A percentile compares a stretch with the other conserved stretches of the same genome.
phyloP scores from a whole-genome alignment of 2,329 filamentous ascomycete genomes.

The Arthrobotrys iridis region DNA sequence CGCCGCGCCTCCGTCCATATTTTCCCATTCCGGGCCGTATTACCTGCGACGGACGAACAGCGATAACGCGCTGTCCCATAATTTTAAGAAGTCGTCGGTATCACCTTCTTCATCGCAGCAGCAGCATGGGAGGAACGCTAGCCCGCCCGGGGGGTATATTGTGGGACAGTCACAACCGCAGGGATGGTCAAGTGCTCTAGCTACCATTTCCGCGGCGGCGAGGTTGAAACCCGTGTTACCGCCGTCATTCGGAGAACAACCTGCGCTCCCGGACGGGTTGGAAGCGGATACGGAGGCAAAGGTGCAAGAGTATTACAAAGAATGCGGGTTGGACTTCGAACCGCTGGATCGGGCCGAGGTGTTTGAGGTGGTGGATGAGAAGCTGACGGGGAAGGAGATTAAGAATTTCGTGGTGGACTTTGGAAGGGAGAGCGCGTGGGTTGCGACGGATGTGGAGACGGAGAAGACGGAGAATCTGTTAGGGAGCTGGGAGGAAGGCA shows the following conservation, averaged over 20 bases:
- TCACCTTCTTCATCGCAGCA: too few relatives aligned
- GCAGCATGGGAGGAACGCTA: not conserved
- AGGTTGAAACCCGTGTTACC: constrained; percentile 44
- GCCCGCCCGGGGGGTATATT: not conserved
- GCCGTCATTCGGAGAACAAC: constrained; percentile 30
- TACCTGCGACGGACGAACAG: constrained; percentile 40
- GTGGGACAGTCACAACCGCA: not conserved
- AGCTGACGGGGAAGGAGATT: constrained; percentile 38
- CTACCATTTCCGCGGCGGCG: constrained; percentile 29
- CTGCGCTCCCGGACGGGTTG: constrained; percentile 15
- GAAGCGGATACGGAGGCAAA: constrained; percentile 36
- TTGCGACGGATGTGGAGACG: constrained; percentile 37
- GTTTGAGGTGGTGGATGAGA: constrained; percentile 43
- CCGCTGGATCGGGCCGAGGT: constrained; percentile 32
- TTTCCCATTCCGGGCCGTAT: constrained; percentile 43
- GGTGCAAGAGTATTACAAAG: constrained; percentile 46
- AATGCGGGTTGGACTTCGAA: constrained; percentile 45
- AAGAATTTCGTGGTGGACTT: constrained; percentile 53
- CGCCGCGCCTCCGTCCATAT: constrained; percentile 30
- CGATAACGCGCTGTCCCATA: constrained; percentile 44
- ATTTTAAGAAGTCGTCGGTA: constrained; percentile 12
- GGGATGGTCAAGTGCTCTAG: constrained; percentile 26
- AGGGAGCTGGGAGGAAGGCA: constrained; percentile 38
- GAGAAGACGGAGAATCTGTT: constrained; percentile 40
- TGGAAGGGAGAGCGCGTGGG: constrained; percentile 51